Percentiles rank a stretch among this genome's conserved stretches.
These are phyloP conservation scores for Beauveria rudraprayagi DNA, from an alignment of 2,329 filamentous ascomycete species.

Conservation along the genomic window DNA sequence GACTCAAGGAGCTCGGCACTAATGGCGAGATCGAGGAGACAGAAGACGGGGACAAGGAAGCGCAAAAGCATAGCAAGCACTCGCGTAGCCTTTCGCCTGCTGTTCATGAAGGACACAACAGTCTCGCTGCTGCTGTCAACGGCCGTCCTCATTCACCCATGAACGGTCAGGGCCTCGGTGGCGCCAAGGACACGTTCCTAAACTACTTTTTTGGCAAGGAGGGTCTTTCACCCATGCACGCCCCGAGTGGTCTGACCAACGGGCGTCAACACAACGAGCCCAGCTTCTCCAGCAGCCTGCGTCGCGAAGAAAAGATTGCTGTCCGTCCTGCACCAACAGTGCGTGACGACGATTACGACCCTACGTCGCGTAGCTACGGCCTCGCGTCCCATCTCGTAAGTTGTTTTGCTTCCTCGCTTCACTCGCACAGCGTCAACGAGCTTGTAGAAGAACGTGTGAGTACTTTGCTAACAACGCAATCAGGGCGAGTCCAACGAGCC, in stretches of 20 bases:
- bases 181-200: constrained; percentile 80
- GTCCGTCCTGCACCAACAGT: constrained; percentile 39
- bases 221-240: constrained; percentile 40
- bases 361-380: constrained; percentile 29
- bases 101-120: constrained; percentile 55
- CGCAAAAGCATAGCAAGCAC: constrained; percentile 33
- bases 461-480: constrained; percentile 16
- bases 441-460: background rate
- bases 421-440: background rate
- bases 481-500: constrained; percentile 62
- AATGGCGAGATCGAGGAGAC: constrained; percentile 68
- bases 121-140: constrained; percentile 59
- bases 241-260: constrained; percentile 24
- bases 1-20: constrained; percentile 74
- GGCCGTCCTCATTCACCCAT: constrained; percentile 58
- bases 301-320: constrained; percentile 55
- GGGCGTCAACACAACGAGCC: constrained; percentile 69
- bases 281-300: constrained; percentile 75
- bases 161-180: constrained; percentile 48
- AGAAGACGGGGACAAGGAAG: constrained; percentile 53
- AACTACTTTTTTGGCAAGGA: constrained; percentile 99
- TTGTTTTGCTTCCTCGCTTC: constrained; percentile 16
- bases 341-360: constrained; percentile 36
- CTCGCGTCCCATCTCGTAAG: constrained; percentile 53
- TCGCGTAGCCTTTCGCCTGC: constrained; percentile 76